phyloP scores from a whole-genome alignment of 1,284 basidiomycete genomes.

The Apiotrichum siamense region DNA sequence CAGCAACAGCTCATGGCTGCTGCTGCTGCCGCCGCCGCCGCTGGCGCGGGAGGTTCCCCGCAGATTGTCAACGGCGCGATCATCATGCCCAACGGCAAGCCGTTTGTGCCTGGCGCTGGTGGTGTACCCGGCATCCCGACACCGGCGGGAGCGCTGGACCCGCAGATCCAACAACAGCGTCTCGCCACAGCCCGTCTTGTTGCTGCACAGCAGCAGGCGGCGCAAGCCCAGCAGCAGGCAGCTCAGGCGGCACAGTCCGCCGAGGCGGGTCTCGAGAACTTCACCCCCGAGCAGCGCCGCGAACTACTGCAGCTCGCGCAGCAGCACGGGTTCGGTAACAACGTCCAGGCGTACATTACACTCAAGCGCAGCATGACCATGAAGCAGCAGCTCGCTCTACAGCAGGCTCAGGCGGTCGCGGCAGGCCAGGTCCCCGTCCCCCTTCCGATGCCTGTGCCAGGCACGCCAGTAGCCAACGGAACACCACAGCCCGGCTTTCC shows the following conservation, averaged over 20 bases:
- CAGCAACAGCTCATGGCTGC: conserved; percentile 9
- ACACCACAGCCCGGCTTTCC: conserved; percentile 3
- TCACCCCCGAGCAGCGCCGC: conserved; percentile 21
- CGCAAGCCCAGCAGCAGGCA: not conserved
- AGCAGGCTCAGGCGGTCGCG: conserved; percentile 18
- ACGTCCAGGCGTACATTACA: conserved; percentile 29
- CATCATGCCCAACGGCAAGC: conserved; percentile 24
- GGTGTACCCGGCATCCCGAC: conserved; percentile 11
- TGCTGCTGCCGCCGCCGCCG: conserved; percentile 7
- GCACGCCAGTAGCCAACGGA: not conserved
- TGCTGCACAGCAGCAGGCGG: conserved; percentile 4
- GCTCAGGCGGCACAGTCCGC: not conserved
- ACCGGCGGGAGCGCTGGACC: conserved; percentile 14
- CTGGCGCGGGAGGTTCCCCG: conserved; percentile 10
- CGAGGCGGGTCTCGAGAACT: conserved; percentile 15
- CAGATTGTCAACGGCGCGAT: conserved; percentile 25
- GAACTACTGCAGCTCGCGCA: conserved; percentile 18
- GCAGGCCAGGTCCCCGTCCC: conserved; percentile 12
- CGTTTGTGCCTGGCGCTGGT: conserved; percentile 16
- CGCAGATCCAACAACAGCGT: conserved; percentile 18
- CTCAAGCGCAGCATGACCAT: conserved; percentile 20
- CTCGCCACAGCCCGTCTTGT: conserved; percentile 14
- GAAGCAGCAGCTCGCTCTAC: conserved; percentile 16
- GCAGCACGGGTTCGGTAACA: conserved; percentile 26
- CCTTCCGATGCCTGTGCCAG: not conserved